These are phyloP conservation scores for Trichoderma virens DNA, from an alignment of 495 filamentous ascomycete species.

Conservation along the genomic window DNA sequence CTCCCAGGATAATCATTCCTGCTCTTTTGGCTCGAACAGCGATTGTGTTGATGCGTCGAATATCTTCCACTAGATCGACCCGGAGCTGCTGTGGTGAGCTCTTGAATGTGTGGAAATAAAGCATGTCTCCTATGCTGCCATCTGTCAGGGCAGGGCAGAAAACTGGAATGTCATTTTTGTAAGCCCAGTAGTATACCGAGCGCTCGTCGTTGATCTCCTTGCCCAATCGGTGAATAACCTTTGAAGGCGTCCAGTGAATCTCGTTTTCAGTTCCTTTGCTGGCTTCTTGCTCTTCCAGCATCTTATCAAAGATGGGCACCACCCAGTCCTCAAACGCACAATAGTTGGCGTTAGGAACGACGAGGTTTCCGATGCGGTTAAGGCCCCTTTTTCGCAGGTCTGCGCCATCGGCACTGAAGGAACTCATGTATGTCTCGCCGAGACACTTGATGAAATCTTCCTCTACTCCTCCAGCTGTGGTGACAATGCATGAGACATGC, in stretches of 20 bases:
- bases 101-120: conserved; percentile 94
- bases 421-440: conserved; percentile 83
- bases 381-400: conserved; percentile 72
- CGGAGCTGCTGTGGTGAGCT: conserved; percentile 66
- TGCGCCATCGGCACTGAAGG: conserved; percentile 67
- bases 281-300: conserved; percentile 88
- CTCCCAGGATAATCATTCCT: conserved; percentile 91
- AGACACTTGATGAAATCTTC: conserved; percentile 98
- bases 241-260: conserved; percentile 84
- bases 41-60: conserved; percentile 81
- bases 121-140: conserved; percentile 90
- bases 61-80: conserved; percentile 85
- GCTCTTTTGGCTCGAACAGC: conserved; percentile 73
- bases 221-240: conserved; percentile 76
- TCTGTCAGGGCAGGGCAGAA: conserved; percentile 96
- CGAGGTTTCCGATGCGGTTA: conserved; percentile 90
- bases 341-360: conserved; percentile 97
- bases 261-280: conserved; percentile 59
- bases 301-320: conserved; percentile 77
- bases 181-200: conserved; percentile 91
- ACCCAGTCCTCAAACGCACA: conserved; percentile 97
- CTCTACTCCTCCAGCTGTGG: conserved; percentile 93
- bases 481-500: conserved; percentile 87
- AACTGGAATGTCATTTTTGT: conserved; percentile 85
- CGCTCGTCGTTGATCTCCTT: conserved; percentile 85